Evolutionary conservation across 768 basidiomycete species (phyloP).

Genomic region (Mycena maculata): DNA sequence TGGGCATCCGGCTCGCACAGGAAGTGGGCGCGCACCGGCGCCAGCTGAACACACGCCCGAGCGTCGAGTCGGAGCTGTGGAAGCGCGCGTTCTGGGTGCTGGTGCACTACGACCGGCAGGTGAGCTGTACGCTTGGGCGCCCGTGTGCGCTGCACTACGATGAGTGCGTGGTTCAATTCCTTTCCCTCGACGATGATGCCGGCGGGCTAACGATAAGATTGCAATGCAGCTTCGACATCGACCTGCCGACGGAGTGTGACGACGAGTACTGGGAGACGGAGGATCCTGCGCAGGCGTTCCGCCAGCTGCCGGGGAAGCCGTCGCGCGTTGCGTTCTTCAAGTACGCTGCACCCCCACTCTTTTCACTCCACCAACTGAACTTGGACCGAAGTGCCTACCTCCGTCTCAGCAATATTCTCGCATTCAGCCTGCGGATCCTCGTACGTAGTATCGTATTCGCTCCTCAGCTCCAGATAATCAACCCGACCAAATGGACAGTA

Average conservation of each 20-base stretch:
- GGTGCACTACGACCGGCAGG: conserved; percentile 53
- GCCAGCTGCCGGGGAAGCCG: conserved; percentile 58
- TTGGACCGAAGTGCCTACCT: conserved; percentile 52
- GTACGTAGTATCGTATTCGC: conserved; percentile 41
- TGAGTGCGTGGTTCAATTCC: conserved; percentile 60
- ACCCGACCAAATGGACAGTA: conserved; percentile 57
- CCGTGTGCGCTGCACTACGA: conserved; percentile 79
- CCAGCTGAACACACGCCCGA: conserved; percentile 45
- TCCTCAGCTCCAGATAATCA: background rate
- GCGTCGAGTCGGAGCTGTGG: conserved; percentile 76
- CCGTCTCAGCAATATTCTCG: conserved; percentile 46
- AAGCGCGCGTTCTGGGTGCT: conserved; percentile 72
- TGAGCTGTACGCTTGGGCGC: conserved; percentile 70
- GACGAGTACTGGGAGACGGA: conserved; percentile 37
- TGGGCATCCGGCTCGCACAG: conserved; percentile 44
- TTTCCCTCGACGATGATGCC: background rate
- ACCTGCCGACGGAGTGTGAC: conserved; percentile 47
- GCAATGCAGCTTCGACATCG: conserved; percentile 58
- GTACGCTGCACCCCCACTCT: too few relatives aligned
- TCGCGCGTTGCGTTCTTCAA: conserved; percentile 55
- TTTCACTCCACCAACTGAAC: too few relatives aligned
- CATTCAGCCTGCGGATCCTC: conserved; percentile 66
- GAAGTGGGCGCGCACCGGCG: conserved; percentile 78
- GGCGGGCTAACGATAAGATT: background rate
- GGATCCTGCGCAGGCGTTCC: conserved; percentile 48